Base-by-base conservation (phyloP, 345 rosid genomes). In the Combretum micranthum region DNA sequence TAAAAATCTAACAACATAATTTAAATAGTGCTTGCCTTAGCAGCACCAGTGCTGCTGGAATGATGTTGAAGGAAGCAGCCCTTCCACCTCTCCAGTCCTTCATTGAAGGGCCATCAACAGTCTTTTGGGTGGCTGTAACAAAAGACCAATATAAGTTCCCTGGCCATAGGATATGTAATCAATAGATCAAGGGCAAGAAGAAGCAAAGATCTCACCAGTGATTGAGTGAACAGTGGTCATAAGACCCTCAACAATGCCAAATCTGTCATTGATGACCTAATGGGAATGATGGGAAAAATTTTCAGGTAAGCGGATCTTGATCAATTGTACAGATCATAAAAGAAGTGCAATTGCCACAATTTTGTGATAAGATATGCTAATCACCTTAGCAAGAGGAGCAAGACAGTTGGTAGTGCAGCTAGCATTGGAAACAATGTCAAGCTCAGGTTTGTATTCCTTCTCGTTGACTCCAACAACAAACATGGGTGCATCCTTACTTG, bases 11-110 rank as follows among this genome's bases (percentile, higher is more conserved):
- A 32, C 39, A 32, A 9, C 39, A 7, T 11, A 32, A 32, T 32
- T 0, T 32, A 32, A 9, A 32, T 32, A 32, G 39, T 7, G 9
- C n/a, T 2, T 62, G 80, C 90, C 90, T 90, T 90, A 50, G 97
- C 96, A 61, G 96, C 97, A 20, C 96, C 93, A 10, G 93, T 90
- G 78, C 88, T 90, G 84, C 90, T 81, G 32, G 96, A 72, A 90
- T 90, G 75, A 90, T 87, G 84, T 90, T 87, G 74, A 86, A 87
- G 60, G 97, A 90, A 52, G 97, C 97, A 55, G 96, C 95, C 52
- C 96, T 86, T 32, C 97, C 97, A 81, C 96, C 93, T 75, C 97
- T 86, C 97, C 97, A 87, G 80, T 87, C 97, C 76, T 90, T 90
- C 71, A 52, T 69, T 18, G 96, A 90, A 56, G 95, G 97, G 12